phyloP scores from a whole-genome alignment of 805 yeast species.

The Sugiyamaella chiloensis region DNA sequence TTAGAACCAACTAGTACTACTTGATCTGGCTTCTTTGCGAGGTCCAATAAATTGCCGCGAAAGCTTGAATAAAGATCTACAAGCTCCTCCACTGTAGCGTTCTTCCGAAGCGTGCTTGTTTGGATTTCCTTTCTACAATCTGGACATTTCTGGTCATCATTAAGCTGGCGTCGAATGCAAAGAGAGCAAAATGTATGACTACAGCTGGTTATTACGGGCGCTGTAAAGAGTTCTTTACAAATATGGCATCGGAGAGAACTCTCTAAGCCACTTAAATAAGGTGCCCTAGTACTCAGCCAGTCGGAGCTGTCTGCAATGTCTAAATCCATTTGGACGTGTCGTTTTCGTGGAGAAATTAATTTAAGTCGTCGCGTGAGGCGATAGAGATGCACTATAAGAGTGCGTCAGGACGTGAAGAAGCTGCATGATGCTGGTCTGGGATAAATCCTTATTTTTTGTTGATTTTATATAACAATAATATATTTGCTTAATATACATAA shows the following conservation, averaged over 20 bases:
- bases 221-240: slow-evolving; percentile 75
- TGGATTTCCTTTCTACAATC: slow-evolving; percentile 67
- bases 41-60: slow-evolving; percentile 10
- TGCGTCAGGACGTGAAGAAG: no score
- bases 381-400: no score
- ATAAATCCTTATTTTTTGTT: no score
- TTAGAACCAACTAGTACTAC: no score
- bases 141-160: slow-evolving; percentile 66
- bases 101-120: slow-evolving; percentile 67
- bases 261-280: slow-evolving; percentile 60
- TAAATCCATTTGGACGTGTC: slow-evolving; percentile 4
- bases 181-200: slow-evolving; percentile 87
- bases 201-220: slow-evolving; percentile 83
- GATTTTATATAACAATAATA: no score
- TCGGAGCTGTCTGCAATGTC: slow-evolving; percentile 66
- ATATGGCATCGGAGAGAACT: slow-evolving; percentile 76
- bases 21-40: slow-evolving; percentile 10
- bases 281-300: slow-evolving; percentile 55
- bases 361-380: slow-evolving; percentile 3
- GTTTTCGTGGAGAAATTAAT: not conserved
- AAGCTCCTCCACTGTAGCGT: slow-evolving; percentile 68
- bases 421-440: no score
- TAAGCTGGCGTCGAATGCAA: slow-evolving; percentile 72
- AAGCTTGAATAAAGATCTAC: slow-evolving; percentile 37
- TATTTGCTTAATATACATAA: no score